Evolutionary conservation across 2,329 filamentous ascomycete genomes (phyloP).

Genomic region (Apiospora pterosperma): DNA sequence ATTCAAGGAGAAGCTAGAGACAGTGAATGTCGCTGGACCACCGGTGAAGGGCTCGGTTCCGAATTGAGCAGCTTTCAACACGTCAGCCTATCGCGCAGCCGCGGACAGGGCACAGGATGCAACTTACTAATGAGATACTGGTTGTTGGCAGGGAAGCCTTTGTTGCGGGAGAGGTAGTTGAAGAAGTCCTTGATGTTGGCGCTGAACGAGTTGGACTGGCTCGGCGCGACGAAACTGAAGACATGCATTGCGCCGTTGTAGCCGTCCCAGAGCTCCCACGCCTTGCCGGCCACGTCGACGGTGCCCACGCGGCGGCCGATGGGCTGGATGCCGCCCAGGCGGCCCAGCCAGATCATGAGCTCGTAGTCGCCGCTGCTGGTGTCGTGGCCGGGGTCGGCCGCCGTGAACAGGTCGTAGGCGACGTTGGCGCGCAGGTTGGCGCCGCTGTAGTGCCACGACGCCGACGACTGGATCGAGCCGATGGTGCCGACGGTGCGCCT

Average conservation of each 20-base stretch:
- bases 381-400: conserved; percentile 28
- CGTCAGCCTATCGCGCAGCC: background rate
- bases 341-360: conserved; percentile 62
- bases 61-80: background rate
- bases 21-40: background rate
- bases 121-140: conserved; percentile 4
- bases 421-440: conserved; percentile 53
- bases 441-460: conserved; percentile 43
- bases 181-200: conserved; percentile 5
- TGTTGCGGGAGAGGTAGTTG: conserved; percentile 4
- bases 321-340: conserved; percentile 53
- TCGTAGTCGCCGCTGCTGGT: conserved; percentile 47
- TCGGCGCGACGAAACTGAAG: conserved; percentile 13
- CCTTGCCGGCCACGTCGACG: conserved; percentile 44
- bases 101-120: too few species aligned
- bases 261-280: conserved; percentile 53
- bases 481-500: conserved; percentile 29
- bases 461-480: conserved; percentile 29
- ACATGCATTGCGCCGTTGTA: conserved; percentile 30
- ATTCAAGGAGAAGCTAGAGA: background rate
- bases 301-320: conserved; percentile 49
- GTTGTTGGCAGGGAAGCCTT: conserved; percentile 4
- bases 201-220: conserved; percentile 4
- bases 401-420: conserved; percentile 60
- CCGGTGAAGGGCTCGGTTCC: conserved; percentile 5